A percentile compares a stretch with the other conserved stretches of the same genome.
Evolutionary conservation across 179 eudicot species (phyloP).

Genomic region (Spinacia oleracea): DNA sequence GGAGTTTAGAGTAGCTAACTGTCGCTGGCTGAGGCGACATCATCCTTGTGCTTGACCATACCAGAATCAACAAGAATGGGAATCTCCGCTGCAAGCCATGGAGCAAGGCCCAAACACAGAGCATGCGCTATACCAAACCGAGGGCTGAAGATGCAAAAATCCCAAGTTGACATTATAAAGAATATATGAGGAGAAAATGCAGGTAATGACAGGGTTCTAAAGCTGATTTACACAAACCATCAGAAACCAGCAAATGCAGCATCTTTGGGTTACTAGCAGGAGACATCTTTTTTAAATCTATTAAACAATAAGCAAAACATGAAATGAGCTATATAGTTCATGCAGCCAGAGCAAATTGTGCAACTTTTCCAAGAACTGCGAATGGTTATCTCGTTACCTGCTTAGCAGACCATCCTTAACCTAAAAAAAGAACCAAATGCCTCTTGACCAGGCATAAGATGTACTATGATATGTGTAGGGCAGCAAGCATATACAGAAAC

Average conservation of each 20-base stretch:
- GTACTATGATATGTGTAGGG: background rate
- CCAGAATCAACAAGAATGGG: slow-evolving; percentile 96
- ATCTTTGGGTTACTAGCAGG: background rate
- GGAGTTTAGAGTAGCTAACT: slow-evolving; percentile 14
- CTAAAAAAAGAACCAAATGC: background rate
- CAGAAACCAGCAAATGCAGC: background rate
- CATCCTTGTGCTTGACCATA: slow-evolving; percentile 96
- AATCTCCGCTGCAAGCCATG: slow-evolving; percentile 98
- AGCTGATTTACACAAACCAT: background rate
- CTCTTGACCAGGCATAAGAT: background rate
- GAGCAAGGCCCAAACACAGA: slow-evolving; percentile 96
- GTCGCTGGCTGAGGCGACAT: slow-evolving; percentile 66
- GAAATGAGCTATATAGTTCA: background rate
- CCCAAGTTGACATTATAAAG: background rate
- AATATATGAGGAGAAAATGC: background rate
- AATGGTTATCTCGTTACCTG: too few species aligned
- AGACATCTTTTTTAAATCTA: background rate
- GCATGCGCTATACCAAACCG: slow-evolving; percentile 99
- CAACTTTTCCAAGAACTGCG: too few species aligned
- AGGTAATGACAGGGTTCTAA: background rate
- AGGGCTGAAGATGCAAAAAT: slow-evolving; percentile 51
- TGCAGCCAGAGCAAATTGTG: background rate
- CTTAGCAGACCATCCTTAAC: background rate
- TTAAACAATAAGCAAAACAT: background rate
- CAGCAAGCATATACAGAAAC: background rate